Evolutionary conservation across 495 filamentous ascomycete genomes (phyloP).

Genomic region (Hypoxylon rickii): DNA sequence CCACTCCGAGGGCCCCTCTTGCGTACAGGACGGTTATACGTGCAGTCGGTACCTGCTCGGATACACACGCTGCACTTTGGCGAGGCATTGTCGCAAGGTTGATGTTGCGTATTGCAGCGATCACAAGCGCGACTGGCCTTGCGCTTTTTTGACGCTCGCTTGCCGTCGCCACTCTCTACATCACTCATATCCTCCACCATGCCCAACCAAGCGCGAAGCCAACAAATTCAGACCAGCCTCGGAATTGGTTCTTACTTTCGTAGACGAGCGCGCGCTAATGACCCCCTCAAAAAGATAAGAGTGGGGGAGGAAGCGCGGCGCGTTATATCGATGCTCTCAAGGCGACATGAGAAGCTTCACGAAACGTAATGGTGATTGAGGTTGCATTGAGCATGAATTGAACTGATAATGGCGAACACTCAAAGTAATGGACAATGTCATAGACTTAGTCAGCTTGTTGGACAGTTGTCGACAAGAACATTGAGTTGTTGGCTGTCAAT

Average conservation of each 20-base stretch:
- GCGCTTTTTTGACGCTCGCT: constrained; percentile 39
- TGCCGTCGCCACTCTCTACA: constrained; percentile 40
- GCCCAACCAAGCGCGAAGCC: constrained; percentile 6
- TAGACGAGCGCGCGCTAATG: constrained; percentile 4
- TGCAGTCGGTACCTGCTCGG: constrained; percentile 39
- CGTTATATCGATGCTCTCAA: too few relatives aligned
- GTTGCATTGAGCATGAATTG: too few relatives aligned
- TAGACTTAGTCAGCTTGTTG: too few relatives aligned
- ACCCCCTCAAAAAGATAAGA: neutral
- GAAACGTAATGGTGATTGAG: too few relatives aligned
- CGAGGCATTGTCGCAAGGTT: constrained; percentile 40
- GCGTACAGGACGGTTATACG: constrained; percentile 39
- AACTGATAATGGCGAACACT: too few relatives aligned
- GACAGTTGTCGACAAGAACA: too few relatives aligned
- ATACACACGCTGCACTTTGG: constrained; percentile 42
- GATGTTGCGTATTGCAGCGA: constrained; percentile 41
- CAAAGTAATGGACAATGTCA: too few relatives aligned
- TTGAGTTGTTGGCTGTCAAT: too few relatives aligned
- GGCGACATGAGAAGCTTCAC: too few relatives aligned
- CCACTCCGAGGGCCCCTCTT: constrained; percentile 41
- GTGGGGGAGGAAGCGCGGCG: constrained; percentile 3
- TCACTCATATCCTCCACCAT: constrained; percentile 42
- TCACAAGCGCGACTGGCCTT: constrained; percentile 43
- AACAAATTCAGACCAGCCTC: constrained; percentile 10
- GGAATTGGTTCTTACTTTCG: neutral